Conservation (phyloP, 1,284 basidiomycete genomes). For the Sanghuangporus weigelae region DNA sequence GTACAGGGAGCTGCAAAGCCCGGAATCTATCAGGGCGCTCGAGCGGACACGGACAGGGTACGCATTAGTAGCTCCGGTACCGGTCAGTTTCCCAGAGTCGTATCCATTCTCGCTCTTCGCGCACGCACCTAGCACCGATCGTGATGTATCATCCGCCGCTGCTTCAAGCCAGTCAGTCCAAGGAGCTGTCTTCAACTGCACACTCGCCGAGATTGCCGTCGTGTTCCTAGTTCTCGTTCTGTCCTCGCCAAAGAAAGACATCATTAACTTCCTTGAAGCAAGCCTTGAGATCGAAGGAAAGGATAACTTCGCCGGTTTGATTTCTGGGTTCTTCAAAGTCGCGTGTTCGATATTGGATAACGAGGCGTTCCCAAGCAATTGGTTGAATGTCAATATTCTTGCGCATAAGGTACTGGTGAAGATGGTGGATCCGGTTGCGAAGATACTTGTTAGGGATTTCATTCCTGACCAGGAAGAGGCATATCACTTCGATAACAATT, state of each 20-base stretch:
- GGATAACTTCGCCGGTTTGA: conserved; percentile 67
- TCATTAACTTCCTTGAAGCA: conserved; percentile 75
- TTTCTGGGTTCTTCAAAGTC: conserved; percentile 80
- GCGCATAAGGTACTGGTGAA: conserved; percentile 87
- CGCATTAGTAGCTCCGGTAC: conserved; percentile 57
- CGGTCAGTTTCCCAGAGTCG: conserved; percentile 88
- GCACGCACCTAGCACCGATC: conserved; percentile 51
- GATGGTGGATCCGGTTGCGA: conserved; percentile 79
- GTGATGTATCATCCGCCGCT: conserved; percentile 33
- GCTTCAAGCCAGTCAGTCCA: conserved; percentile 37
- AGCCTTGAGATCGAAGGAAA: conserved; percentile 83
- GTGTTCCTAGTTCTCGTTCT: conserved; percentile 82
- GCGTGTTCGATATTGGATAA: conserved; percentile 80
- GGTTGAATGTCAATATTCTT: conserved; percentile 91
- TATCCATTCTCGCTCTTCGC: conserved; percentile 88
- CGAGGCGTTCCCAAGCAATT: conserved; percentile 86
- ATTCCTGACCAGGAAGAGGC: conserved; percentile 66
- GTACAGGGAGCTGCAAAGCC: conserved; percentile 77
- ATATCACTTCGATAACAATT: conserved; percentile 64
- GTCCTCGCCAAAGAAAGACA: conserved; percentile 73
- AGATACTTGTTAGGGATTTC: conserved; percentile 76
- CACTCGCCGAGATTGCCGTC: conserved; percentile 81
- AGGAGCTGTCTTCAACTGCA: conserved; percentile 64
- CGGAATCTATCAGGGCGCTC: conserved; percentile 62
- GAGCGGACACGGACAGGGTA: conserved; percentile 61